These are phyloP conservation scores for Yarrowia osloensis DNA, from an alignment of 805 yeast species.

Conservation along the genomic window DNA sequence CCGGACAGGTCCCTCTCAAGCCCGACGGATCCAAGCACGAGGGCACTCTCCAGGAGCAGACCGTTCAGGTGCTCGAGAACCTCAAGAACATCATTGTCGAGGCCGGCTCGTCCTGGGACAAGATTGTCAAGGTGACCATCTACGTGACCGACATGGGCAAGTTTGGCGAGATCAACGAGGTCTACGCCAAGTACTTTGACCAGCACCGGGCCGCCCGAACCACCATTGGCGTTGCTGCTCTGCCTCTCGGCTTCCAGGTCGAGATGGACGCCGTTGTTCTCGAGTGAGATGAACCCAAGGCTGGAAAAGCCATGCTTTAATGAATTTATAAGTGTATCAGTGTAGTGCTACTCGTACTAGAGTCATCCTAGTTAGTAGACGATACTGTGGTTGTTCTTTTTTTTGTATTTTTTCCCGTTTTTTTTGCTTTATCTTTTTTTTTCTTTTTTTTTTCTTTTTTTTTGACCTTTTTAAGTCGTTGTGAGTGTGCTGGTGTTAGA, in stretches of 20 bases:
- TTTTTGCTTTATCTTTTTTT: too few species aligned
- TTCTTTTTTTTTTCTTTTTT: too few species aligned
- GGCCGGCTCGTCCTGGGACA: constrained; percentile 79
- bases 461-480: too few species aligned
- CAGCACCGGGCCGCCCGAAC: constrained; percentile 81
- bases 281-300: constrained; percentile 44
- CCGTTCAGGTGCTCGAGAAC: constrained; percentile 47
- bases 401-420: too few species aligned
- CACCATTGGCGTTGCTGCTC: constrained; percentile 89
- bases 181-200: constrained; percentile 57
- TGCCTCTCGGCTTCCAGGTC: constrained; percentile 83
- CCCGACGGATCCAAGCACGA: constrained; percentile 73
- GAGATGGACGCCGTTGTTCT: constrained; percentile 94
- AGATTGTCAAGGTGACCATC: constrained; percentile 83
- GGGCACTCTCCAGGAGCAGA: constrained; percentile 64
- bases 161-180: constrained; percentile 82
- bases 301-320: constrained; percentile 24
- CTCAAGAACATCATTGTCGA: constrained; percentile 69
- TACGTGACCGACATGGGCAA: constrained; percentile 89
- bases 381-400: too few species aligned
- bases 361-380: too few species aligned
- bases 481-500: too few species aligned
- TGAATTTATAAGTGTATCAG: too few species aligned
- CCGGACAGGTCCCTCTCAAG: constrained; percentile 94
- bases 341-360: too few species aligned